phyloP scores from a whole-genome alignment of 2,329 filamentous ascomycete genomes.

The Sporothrix brasiliensis region DNA sequence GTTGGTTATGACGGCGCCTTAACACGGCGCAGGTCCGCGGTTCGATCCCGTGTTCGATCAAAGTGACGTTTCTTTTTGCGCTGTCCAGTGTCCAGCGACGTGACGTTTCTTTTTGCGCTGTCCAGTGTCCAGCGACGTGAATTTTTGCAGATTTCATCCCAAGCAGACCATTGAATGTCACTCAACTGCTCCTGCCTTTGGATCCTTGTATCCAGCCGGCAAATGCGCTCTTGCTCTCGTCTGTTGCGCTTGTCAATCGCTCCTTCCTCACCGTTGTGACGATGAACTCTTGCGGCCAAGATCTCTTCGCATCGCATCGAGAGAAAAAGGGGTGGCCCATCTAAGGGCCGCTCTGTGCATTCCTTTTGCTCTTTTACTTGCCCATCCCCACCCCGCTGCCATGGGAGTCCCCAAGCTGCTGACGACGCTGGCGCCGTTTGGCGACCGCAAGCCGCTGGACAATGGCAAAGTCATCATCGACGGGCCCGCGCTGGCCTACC shows the following conservation, averaged over 20 bases:
- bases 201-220: not conserved
- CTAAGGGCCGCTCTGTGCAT: not conserved
- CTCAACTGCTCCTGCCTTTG: not conserved
- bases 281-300: not conserved
- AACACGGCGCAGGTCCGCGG: slow-evolving; percentile 35
- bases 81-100: not conserved
- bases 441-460: slow-evolving; percentile 34
- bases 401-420: slow-evolving; percentile 40
- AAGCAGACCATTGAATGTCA: too few relatives aligned
- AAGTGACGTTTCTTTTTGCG: slow-evolving; percentile 10
- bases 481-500: slow-evolving; percentile 41
- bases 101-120: not conserved
- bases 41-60: slow-evolving; percentile 35
- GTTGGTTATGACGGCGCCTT: slow-evolving; percentile 35
- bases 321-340: not conserved
- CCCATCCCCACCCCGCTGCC: not conserved
- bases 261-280: slow-evolving; percentile 1
- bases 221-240: not conserved
- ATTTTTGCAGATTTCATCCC: not conserved
- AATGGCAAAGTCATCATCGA: slow-evolving; percentile 37
- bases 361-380: not conserved
- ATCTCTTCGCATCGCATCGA: not conserved
- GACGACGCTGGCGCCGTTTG: slow-evolving; percentile 36
- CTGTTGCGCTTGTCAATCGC: not conserved
- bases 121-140: not conserved